Percentiles rank a stretch among this genome's conserved stretches.
Evolutionary conservation across 1,284 basidiomycete genomes (phyloP).

Genomic region (Polyporus tsugae): DNA sequence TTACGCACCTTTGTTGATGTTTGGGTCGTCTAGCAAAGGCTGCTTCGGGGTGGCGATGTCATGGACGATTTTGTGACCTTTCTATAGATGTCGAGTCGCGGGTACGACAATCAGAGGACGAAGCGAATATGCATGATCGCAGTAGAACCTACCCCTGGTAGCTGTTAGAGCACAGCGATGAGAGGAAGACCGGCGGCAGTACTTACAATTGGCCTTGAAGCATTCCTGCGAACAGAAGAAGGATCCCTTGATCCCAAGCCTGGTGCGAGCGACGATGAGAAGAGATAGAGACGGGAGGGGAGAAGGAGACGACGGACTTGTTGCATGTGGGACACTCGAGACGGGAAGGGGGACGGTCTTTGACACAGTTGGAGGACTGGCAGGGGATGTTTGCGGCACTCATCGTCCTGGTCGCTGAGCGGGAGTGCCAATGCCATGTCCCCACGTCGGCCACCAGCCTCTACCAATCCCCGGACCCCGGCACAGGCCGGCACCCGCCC

Average conservation of each 20-base stretch:
- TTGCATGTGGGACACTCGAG: slow-evolving; percentile 86
- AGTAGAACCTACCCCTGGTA: slow-evolving; percentile 53
- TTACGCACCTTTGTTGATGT: slow-evolving; percentile 42
- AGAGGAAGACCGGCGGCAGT: not conserved
- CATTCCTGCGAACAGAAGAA: slow-evolving; percentile 89
- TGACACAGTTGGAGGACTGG: slow-evolving; percentile 75
- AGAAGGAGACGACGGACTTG: slow-evolving; percentile 60
- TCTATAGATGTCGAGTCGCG: slow-evolving; percentile 51
- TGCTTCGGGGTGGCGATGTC: slow-evolving; percentile 61
- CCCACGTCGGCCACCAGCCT: too few species aligned
- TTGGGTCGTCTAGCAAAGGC: slow-evolving; percentile 41
- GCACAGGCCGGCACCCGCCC: too few species aligned
- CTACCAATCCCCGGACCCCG: too few species aligned
- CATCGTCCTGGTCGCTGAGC: slow-evolving; percentile 32
- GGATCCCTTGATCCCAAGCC: slow-evolving; percentile 81
- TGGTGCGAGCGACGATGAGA: slow-evolving; percentile 42
- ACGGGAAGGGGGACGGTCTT: slow-evolving; percentile 77
- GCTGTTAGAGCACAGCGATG: slow-evolving; percentile 11
- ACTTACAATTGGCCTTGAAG: slow-evolving; percentile 85
- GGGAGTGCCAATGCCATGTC: not conserved
- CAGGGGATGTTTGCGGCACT: slow-evolving; percentile 53
- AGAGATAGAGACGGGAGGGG: slow-evolving; percentile 10
- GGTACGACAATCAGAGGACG: slow-evolving; percentile 18
- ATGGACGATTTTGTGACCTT: slow-evolving; percentile 82
- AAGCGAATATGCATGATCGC: not conserved